Evolutionary conservation across 441 rosid species (phyloP).

Genomic region (Eugenia klotzschiana): DNA sequence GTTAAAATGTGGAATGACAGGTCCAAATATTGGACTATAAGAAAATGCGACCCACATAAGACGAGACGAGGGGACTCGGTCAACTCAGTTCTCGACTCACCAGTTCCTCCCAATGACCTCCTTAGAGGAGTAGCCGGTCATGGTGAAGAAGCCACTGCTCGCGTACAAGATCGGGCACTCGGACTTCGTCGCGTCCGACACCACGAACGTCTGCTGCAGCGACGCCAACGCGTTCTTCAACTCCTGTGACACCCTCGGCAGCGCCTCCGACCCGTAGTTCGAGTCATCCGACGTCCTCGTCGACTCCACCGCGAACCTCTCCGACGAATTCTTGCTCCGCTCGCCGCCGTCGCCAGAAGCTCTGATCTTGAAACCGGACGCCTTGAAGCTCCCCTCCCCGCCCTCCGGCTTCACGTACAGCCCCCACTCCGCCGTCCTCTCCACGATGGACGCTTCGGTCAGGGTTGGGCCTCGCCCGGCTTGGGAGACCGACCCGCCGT

Average conservation of each 20-base stretch:
- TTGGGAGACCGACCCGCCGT: background rate
- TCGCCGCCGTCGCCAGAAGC: constrained; percentile 28
- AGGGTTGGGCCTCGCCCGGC: constrained; percentile 2
- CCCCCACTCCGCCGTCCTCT: constrained; percentile 88
- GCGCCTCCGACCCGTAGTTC: constrained; percentile 8
- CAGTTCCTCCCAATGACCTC: constrained; percentile 84
- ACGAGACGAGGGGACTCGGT: background rate
- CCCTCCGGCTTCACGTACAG: constrained; percentile 33
- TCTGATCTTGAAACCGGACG: constrained; percentile 5
- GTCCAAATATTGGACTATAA: background rate
- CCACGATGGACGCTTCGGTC: constrained; percentile 39
- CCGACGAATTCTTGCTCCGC: constrained; percentile 21
- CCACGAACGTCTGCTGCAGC: constrained; percentile 88
- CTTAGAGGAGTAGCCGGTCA: constrained; percentile 80
- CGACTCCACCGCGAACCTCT: constrained; percentile 16
- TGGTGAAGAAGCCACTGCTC: constrained; percentile 79
- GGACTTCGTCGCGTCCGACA: constrained; percentile 78
- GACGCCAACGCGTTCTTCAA: constrained; percentile 76
- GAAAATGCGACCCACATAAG: background rate
- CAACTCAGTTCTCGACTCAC: constrained; percentile 12
- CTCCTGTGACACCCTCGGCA: constrained; percentile 80
- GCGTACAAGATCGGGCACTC: constrained; percentile 83
- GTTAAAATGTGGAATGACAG: background rate
- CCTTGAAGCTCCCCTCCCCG: constrained; percentile 35
- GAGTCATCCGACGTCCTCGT: constrained; percentile 60